These are phyloP conservation scores for Coniochaeta sp. DNA, from an alignment of 2,329 filamentous ascomycete species.

Conservation along the genomic window DNA sequence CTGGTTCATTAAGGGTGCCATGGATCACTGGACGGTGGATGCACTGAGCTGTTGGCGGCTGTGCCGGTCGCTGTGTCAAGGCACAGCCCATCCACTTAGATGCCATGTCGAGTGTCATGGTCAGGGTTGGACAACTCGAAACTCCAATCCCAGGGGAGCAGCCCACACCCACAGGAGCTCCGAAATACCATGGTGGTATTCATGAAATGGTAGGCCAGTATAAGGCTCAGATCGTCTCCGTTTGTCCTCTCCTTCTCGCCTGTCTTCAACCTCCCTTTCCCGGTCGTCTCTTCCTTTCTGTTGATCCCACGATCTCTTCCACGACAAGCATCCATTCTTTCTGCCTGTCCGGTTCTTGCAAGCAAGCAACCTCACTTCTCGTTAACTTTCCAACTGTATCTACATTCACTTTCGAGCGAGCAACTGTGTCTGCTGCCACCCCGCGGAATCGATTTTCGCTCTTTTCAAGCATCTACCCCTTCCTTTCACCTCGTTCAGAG, in stretches of 20 bases:
- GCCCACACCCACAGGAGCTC: neutral
- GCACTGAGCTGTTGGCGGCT: neutral
- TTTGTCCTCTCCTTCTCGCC: neutral
- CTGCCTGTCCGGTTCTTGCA: conserved; percentile 1
- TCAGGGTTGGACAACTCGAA: conserved; percentile 2
- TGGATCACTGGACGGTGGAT: neutral
- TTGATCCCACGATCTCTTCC: neutral
- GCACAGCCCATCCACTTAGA: neutral
- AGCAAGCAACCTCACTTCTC: neutral
- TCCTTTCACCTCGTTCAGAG: conserved; percentile 5
- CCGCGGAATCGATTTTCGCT: conserved; percentile 24
- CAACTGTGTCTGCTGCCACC: conserved; percentile 21
- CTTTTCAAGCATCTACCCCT: conserved; percentile 11
- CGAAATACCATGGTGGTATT: neutral
- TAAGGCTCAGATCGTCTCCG: conserved; percentile 1
- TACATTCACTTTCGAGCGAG: conserved; percentile 19
- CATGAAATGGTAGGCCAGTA: neutral
- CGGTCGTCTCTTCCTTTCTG: neutral
- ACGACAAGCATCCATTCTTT: conserved; percentile 2
- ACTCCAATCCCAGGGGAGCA: neutral
- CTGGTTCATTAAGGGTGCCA: neutral
- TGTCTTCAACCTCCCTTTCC: conserved; percentile 2
- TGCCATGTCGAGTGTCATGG: neutral
- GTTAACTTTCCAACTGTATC: conserved; percentile 5
- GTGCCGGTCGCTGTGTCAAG: neutral